These are phyloP conservation scores for Crocinoboletus sp. DNA, from an alignment of 1,284 basidiomycete species.

Conservation along the genomic window DNA sequence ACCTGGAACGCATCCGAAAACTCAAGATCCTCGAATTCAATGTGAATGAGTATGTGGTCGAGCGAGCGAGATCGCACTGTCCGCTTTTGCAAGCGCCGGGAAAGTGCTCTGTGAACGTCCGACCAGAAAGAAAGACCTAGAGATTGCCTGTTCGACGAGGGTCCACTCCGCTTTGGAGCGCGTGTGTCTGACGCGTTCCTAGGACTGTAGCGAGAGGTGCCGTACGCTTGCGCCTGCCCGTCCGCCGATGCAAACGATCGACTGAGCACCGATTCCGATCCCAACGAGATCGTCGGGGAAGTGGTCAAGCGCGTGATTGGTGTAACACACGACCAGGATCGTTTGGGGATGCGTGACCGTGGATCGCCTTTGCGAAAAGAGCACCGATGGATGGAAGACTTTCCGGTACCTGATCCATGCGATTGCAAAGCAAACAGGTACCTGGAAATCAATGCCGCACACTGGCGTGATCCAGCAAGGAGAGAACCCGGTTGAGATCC, in stretches of 20 bases:
- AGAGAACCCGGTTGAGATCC: constrained; percentile 47
- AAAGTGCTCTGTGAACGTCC: constrained; percentile 33
- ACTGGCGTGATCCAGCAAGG: constrained; percentile 47
- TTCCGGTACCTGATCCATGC: constrained; percentile 51
- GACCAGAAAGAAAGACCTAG: constrained; percentile 20
- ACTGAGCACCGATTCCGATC: constrained; percentile 45
- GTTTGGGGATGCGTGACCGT: constrained; percentile 42
- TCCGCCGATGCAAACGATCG: constrained; percentile 54
- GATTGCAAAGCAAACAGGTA: constrained; percentile 25
- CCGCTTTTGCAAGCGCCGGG: constrained; percentile 25
- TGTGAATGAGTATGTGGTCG: constrained; percentile 37
- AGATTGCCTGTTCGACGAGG: constrained; percentile 37
- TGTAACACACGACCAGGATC: constrained; percentile 63
- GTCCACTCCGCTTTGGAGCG: constrained; percentile 35
- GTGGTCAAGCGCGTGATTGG: constrained; percentile 65
- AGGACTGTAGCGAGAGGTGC: constrained; percentile 39
- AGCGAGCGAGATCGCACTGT: constrained; percentile 9
- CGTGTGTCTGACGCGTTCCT: constrained; percentile 12
- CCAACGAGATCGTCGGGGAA: constrained; percentile 56
- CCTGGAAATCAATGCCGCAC: constrained; percentile 60
- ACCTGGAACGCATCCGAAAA: constrained; percentile 48
- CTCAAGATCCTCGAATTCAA: constrained; percentile 43
- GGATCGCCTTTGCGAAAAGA: constrained; percentile 52
- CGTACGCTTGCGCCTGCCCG: constrained; percentile 47
- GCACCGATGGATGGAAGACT: constrained; percentile 68